Base-by-base conservation (phyloP, 2,329 filamentous ascomycete genomes). In the Cadophora malorum region DNA sequence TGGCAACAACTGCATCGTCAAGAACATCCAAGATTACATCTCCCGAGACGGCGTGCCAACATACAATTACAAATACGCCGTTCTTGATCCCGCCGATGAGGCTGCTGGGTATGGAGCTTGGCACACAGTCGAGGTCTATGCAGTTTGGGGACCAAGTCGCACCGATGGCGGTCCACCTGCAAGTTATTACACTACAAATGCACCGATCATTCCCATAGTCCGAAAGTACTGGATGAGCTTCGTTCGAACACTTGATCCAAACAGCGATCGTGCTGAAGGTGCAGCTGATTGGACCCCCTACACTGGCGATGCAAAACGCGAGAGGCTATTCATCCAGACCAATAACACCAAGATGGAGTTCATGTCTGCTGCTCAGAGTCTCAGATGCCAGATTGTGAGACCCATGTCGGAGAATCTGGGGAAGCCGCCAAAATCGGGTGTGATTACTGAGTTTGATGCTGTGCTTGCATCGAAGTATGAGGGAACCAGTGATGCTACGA, bases 171-270 rank as follows among this genome's bases (percentile, higher is more conserved):
- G 50, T 3, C 50, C 50, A 28, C 50, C 50, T 28, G 50, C 50
- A 25, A 53, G 50, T 25, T 53, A 53, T 21, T 76, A 77, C 8
- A 76, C 80, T 0, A 78, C 78, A 16, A 93, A 93, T 70, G 83
- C 80, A 1, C 75, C 76, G 0, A 87, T 91, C 6, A 83, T 91
- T 0, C 81, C 85, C 0, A 79, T 90, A 0, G 84, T 91, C 38
- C 89, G 92, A 74, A 84, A 82, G 0, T 94, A 93, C 78, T 94
- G 90, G 90, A 86, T 88, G 1, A 91, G 88, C 71, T 94, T 94
- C 75, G 87, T 94, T 69, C 80, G 85, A 35, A 83, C 82, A 0
- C 83, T 87, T 47, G 82, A 94, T 76, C 91, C 91, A 0, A 94
- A 94, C 75, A 81, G 41, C 47, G n/a, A 45, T 21, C 31, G 55